Conservation (phyloP, 768 basidiomycete species). For the Suillus discolor region DNA sequence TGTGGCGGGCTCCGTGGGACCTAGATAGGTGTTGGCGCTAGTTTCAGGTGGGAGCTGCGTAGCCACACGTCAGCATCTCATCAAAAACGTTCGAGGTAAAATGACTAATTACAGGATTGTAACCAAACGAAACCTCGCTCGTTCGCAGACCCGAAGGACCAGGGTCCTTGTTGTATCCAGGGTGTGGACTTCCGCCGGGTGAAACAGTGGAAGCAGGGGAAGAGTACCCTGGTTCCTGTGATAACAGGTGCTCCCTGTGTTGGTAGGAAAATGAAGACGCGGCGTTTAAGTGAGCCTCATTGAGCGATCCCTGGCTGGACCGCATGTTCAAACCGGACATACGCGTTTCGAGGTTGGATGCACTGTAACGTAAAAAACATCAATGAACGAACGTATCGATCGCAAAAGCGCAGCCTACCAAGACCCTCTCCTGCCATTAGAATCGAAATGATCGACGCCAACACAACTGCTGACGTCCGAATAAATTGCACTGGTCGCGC, state of each 20-base stretch:
- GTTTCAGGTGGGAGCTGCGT: constrained; percentile 10
- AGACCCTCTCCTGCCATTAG: constrained; percentile 37
- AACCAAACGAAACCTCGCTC: constrained; percentile 30
- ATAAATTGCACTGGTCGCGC: constrained; percentile 50
- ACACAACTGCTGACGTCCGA: constrained; percentile 45
- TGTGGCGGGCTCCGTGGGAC: constrained; percentile 21
- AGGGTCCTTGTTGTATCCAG: constrained; percentile 26
- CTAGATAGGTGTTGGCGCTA: constrained; percentile 19
- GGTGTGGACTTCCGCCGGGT: constrained; percentile 38
- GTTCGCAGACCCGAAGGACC: constrained; percentile 23
- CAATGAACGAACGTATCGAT: constrained; percentile 14
- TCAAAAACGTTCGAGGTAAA: neutral
- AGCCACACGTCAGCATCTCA: neutral
- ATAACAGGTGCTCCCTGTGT: constrained; percentile 27
- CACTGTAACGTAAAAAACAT: constrained; percentile 22
- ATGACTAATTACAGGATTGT: constrained; percentile 18
- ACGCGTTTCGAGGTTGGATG: constrained; percentile 34
- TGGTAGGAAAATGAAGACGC: constrained; percentile 18
- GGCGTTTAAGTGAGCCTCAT: constrained; percentile 29
- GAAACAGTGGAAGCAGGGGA: constrained; percentile 50
- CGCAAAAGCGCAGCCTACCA: constrained; percentile 22
- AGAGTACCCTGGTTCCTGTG: constrained; percentile 39
- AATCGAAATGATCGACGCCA: constrained; percentile 34
- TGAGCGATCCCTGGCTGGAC: constrained; percentile 35
- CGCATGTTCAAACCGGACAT: constrained; percentile 36